Base-by-base conservation (phyloP, 441 rosid species). In the Raphanus hybrid region DNA sequence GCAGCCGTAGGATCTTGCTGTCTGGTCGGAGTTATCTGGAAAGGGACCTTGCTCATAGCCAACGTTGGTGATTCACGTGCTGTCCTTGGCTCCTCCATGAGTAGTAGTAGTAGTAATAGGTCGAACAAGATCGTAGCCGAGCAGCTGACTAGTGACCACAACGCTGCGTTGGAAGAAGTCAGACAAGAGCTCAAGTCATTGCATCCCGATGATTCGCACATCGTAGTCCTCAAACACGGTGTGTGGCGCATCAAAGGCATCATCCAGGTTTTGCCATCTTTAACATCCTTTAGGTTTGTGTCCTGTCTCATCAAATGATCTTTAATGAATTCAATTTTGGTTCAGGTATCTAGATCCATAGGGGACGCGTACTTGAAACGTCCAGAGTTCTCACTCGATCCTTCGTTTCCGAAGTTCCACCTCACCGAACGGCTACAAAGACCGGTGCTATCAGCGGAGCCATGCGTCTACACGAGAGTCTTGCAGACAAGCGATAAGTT, bases 211-310 rank as follows among this genome's bases (percentile, higher is more conserved):
- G 98, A 92, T 84, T 81, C 94, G 0, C 89, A 90, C 43, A 88
- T 95, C 64, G 96, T 95, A 59, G 89, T 91, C 23, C 81, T 86
- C 86, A 92, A 91, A 84, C 85, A 89, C 35, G 98, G 97, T 20
- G 96, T 83, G 11, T 95, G 98, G 98, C 99, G 99, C 55, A 75
- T 95, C 89, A 95, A 92, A 85, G 99, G 99, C 84, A 87, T 95
- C 70, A 92, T 92, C 82, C 99, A 94, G 97, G 99, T 94, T 66
- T 34, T 69, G 23, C 8, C 69, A 0, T 8, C 2, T 0, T 8
- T 2, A 41, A 41, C 12, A 41, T 41, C 48, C 48, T 41, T 41
- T 8, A 29, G 48, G 4, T 41, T 41, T 41, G 50, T 43, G 37
- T 34, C 7, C n/a, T 10, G 26, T 23, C 26, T 23, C 26, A 23